phyloP scores from a whole-genome alignment of 108 stramenopile genomes.

The Skeletonema grethae region DNA sequence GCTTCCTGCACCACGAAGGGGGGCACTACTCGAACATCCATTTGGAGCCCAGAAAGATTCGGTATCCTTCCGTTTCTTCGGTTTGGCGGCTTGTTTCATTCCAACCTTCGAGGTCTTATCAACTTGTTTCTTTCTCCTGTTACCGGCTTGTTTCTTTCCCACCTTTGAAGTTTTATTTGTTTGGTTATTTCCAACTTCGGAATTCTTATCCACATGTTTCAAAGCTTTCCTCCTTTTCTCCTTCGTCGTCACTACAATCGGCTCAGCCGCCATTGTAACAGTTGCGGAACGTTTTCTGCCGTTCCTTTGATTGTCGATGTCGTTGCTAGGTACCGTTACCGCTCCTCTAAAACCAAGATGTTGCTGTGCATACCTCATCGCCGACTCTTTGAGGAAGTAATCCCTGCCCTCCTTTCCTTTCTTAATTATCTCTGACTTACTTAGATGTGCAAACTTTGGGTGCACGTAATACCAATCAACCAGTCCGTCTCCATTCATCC shows the following conservation, averaged over 20 bases:
- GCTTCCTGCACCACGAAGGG: too few relatives aligned
- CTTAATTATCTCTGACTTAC: conserved; percentile 8
- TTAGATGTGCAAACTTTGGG: conserved; percentile 10
- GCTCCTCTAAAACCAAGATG: conserved; percentile 23
- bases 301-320: background rate
- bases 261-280: background rate
- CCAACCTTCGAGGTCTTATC: background rate
- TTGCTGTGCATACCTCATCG: conserved; percentile 24
- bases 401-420: conserved; percentile 8
- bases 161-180: background rate
- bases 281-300: background rate
- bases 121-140: background rate
- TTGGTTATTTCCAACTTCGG: too few relatives aligned
- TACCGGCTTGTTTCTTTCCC: background rate
- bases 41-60: too few relatives aligned
- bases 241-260: background rate
- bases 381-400: conserved; percentile 28
- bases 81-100: background rate
- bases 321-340: conserved; percentile 1
- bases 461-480: conserved; percentile 25
- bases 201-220: too few relatives aligned
- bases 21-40: too few relatives aligned
- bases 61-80: too few relatives aligned
- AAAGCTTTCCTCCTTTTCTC: background rate
- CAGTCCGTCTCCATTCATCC: conserved; percentile 9